Evolutionary conservation across 805 yeast genomes (phyloP).

Genomic region (Wickerhamomyces xylosicus): DNA sequence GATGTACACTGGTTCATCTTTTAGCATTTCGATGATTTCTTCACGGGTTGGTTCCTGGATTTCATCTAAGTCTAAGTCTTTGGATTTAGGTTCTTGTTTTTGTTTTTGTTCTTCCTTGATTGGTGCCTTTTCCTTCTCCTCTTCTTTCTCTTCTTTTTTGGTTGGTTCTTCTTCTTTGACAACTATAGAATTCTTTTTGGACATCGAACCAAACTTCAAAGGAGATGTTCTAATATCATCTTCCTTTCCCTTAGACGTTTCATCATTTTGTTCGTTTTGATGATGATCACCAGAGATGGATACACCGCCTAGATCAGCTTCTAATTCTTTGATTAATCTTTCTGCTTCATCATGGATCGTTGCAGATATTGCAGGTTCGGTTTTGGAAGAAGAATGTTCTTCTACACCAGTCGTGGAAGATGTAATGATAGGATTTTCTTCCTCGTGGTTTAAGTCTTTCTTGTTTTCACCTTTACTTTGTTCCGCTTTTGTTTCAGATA

Average conservation of each 20-base stretch:
- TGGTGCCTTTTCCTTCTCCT: background rate
- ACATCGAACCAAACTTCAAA: too few species aligned
- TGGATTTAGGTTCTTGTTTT: constrained; percentile 3
- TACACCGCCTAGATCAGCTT: constrained; percentile 8
- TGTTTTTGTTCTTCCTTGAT: background rate
- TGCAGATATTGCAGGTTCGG: background rate
- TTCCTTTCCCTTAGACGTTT: too few species aligned
- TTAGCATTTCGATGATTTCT: constrained; percentile 18
- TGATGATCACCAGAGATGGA: too few species aligned
- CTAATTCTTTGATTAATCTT: constrained; percentile 12
- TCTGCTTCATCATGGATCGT: constrained; percentile 14
- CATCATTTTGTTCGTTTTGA: too few species aligned
- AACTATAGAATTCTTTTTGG: background rate
- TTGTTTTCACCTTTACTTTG: background rate
- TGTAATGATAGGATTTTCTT: too few species aligned
- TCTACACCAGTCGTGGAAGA: background rate
- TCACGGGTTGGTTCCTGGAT: constrained; percentile 19
- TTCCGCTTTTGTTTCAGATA: background rate
- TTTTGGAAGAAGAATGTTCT: background rate
- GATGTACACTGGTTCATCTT: constrained; percentile 54
- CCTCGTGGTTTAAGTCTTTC: too few species aligned
- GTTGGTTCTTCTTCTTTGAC: constrained; percentile 1
- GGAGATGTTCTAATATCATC: too few species aligned
- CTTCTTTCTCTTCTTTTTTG: constrained; percentile 1
- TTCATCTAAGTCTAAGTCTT: constrained; percentile 9